Conservation (phyloP, 495 filamentous ascomycete species). For the Geopyxis carbonaria region DNA sequence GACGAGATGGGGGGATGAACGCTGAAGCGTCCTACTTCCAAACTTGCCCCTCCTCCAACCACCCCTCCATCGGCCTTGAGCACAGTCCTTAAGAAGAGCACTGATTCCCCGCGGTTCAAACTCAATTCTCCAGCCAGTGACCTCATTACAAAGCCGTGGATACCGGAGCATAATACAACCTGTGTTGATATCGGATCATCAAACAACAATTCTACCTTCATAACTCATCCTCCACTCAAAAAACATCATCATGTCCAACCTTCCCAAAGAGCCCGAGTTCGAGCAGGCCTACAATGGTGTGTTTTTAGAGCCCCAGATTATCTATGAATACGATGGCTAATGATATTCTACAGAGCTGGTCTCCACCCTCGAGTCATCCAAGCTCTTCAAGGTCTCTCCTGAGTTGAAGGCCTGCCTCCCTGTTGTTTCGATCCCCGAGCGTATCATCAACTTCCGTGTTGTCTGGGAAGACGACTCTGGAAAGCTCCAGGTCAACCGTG, state of each 20-base stretch:
- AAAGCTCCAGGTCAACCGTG: slow-evolving; percentile 81
- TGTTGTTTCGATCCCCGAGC: slow-evolving; percentile 84
- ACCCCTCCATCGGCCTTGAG: too few relatives aligned
- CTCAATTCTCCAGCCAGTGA: too few relatives aligned
- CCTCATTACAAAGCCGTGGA: too few relatives aligned
- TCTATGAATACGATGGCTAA: slow-evolving; percentile 8
- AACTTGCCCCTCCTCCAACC: too few relatives aligned
- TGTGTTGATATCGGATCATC: too few relatives aligned
- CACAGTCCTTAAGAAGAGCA: too few relatives aligned
- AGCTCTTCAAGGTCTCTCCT: slow-evolving; percentile 82
- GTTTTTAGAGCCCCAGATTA: slow-evolving; percentile 2
- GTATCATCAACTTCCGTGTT: slow-evolving; percentile 92
- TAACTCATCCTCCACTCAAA: slow-evolving; percentile 1
- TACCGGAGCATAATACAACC: too few relatives aligned
- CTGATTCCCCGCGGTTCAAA: too few relatives aligned
- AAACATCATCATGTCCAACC: slow-evolving; percentile 52
- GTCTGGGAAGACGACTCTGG: slow-evolving; percentile 90
- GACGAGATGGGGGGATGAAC: too few relatives aligned
- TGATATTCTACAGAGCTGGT: slow-evolving; percentile 51
- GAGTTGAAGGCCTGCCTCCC: slow-evolving; percentile 82
- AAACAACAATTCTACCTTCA: too few relatives aligned
- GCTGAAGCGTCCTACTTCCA: too few relatives aligned
- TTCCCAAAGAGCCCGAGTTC: slow-evolving; percentile 86
- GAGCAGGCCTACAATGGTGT: slow-evolving; percentile 96
- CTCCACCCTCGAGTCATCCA: slow-evolving; percentile 81